phyloP scores from a whole-genome alignment of 139 green algal species.

The Mesostigma viride region DNA sequence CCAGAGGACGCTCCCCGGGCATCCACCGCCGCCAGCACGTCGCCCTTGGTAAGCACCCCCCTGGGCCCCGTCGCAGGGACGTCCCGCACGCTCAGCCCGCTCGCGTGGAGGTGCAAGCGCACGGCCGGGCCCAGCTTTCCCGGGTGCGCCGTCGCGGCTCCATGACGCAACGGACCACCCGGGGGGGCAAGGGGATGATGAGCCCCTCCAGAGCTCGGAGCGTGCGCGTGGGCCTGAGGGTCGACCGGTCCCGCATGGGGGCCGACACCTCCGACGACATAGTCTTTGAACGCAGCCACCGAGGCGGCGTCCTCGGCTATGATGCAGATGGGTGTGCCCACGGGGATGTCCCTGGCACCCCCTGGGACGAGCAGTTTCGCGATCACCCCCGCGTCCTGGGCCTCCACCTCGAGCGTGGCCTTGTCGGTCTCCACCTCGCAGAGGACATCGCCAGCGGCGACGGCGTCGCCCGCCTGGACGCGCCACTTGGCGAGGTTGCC shows the following conservation, averaged over 20 bases:
- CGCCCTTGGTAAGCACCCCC: conserved; percentile 73
- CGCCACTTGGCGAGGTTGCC: conserved; percentile 79
- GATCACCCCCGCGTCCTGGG: conserved; percentile 47
- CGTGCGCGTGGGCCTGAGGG: too few species aligned
- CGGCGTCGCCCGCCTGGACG: conserved; percentile 55
- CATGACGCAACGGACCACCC: too few species aligned
- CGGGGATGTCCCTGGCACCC: conserved; percentile 56
- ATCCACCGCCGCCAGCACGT: conserved; percentile 67
- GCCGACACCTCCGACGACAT: too few species aligned
- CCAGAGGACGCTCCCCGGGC: conserved; percentile 18
- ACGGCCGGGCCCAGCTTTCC: too few species aligned
- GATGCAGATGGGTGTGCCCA: conserved; percentile 38
- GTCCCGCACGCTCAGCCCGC: conserved; percentile 2
- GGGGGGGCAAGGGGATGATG: too few species aligned
- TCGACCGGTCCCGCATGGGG: too few species aligned
- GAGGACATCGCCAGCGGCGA: conserved; percentile 66
- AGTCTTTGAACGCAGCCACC: too few species aligned
- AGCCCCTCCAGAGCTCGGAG: too few species aligned
- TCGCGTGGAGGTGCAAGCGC: too few species aligned
- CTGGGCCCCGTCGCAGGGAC: conserved; percentile 51
- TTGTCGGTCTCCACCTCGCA: conserved; percentile 93
- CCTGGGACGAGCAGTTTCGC: conserved; percentile 48
- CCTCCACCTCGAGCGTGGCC: conserved; percentile 49
- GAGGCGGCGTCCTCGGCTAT: too few species aligned
- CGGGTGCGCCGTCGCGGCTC: too few species aligned